Conservation (phyloP, 176 grass and related monocot genomes). For the bread wheat (Triticum aestivum) region IWGSC_CS_RefSeq_v2.1 NC_057801.1:613943152-613943651, state of each 20-base stretch:
- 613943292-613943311: slow-evolving; percentile 60
- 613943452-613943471: slow-evolving; percentile 85
- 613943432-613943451: slow-evolving; percentile 83
- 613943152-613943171: neutral
- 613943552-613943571: slow-evolving; percentile 86
- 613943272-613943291: slow-evolving; percentile 72
- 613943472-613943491: slow-evolving; percentile 83
- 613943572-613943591: slow-evolving; percentile 98
- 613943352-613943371: neutral
- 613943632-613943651: slow-evolving; percentile 87
- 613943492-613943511: slow-evolving; percentile 94
- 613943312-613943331: slow-evolving; percentile 52
- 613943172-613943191: neutral
- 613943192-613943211: slow-evolving; percentile 35
- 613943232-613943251: slow-evolving; percentile 49
- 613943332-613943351: slow-evolving; percentile 55
- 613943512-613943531: slow-evolving; percentile 82
- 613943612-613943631: slow-evolving; percentile 82
- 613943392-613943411: slow-evolving; percentile 30
- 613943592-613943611: slow-evolving; percentile 92
- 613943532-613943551: slow-evolving; percentile 92
- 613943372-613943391: neutral
- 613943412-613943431: slow-evolving; percentile 77
- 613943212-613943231: slow-evolving; percentile 57
- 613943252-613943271: slow-evolving; percentile 78